Base-by-base conservation (phyloP, 495 filamentous ascomycete genomes). In the Trichoderma gamsii region DNA sequence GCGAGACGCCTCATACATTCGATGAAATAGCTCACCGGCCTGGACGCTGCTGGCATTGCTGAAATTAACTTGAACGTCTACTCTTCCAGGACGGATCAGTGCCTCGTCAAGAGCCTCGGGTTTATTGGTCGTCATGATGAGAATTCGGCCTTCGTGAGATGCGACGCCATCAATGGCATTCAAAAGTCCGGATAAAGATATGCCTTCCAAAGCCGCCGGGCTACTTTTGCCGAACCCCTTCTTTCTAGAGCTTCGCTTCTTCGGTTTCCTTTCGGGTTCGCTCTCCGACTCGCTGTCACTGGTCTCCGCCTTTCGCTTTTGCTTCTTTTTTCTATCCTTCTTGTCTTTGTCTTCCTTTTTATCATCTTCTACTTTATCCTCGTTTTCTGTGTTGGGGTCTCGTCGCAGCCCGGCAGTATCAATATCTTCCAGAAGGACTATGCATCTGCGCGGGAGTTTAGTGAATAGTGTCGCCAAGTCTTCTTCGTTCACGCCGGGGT, bases 71-170 rank as follows among this genome's bases (percentile, higher is more conserved):
- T 90, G 84, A 70, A 90, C 80, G 72, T 96, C 92, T 6, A 93
- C 85, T 4, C 92, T 83, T 2, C 90, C 91, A 0, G 90, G 89
- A 1, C 92, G 85, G 68, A 92, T 87, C 15, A 96, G 81, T 1
- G 92, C 92, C 3, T 85, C 79, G 74, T 95, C 91, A 3, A 96
- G 82, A 21, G 83, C 81, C 69, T 93, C 89, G 1, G 87, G 88
- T 67, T 88, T 83, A 75, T 96, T 96, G 27, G 90, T 93, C 0
- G 92, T 95, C 88, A 95, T 92, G 77, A 95, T 86, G 9, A 95
- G 82, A 11, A 94, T 84, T 35, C 90, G 84, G 32, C 91, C 92
- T 77, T 94, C 91, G 67, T 92, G 89, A 2, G 88, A 89, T 8
- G 89, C 89, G 0, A 93, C 91, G 35, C 92, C 91, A 72, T 96